Base-by-base conservation (phyloP, 805 yeast genomes). In the Suhomyces canberraensis region DNA sequence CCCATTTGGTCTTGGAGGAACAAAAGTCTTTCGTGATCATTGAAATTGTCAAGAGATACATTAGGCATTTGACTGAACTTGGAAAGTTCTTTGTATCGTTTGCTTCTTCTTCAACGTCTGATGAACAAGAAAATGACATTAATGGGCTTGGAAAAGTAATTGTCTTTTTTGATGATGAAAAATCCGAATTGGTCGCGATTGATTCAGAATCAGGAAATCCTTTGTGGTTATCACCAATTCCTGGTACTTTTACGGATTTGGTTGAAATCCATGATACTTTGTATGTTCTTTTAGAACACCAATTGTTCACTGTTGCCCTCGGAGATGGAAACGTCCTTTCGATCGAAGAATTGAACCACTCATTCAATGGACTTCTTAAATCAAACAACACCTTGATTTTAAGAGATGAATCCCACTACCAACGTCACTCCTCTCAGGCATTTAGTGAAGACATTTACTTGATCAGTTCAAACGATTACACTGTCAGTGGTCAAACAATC, bases 21-120 rank as follows among this genome's bases (percentile, higher is more conserved):
- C 31, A 39, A 8, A 35, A 51, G 5, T 42, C 39, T 8, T 34
- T 37, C 15, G 37, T 36, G 3, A 4, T 42, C 16, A 16, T 36
- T 14, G 32, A 39, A 20, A 39, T 39, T 8, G 4, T 37, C 7
- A 37, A 41, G 22, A 52, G 72, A 46, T 37, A 49, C 21, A 43
- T 40, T 24, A 52, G 64, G 35, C 73, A 68, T 34, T 54, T 66
- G 42, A 39, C 51, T 3, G 64, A 61, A 24, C 41, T 68, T 13
- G 71, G 72, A 1, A 49, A 41, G 29, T 56, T 45, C 31, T 38
- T 50, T 2, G 44, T 48, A 1, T 44, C 55, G 6, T 11, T 24
- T 11, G 29, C n/a, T 16, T 19, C 34, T 16, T 11, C 35, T 26
- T 8, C 6, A 5, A 24, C 9, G 14, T 8, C 9, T 8, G 13